Evolutionary conservation across 1,139 yeast species (phyloP).

Genomic region (Kluyveromyces sp.): DNA sequence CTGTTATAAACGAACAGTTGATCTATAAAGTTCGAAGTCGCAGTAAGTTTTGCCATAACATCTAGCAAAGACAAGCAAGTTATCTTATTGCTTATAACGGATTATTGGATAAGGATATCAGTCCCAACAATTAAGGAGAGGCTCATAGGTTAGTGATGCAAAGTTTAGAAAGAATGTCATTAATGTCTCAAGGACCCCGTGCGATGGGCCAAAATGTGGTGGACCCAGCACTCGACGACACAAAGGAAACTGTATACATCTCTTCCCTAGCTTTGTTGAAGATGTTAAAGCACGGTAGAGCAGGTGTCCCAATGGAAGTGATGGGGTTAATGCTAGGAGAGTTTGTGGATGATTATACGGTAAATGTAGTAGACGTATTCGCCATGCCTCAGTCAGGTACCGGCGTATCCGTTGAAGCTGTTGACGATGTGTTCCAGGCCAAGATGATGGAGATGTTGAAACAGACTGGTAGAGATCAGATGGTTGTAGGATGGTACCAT

Average conservation of each 20-base stretch:
- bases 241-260: slow-evolving; percentile 92
- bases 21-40: no score
- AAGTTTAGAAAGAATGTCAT: slow-evolving; percentile 58
- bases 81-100: no score
- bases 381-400: slow-evolving; percentile 99
- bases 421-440: slow-evolving; percentile 97
- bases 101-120: no score
- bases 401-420: slow-evolving; percentile 98
- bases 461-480: slow-evolving; percentile 97
- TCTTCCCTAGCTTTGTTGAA: slow-evolving; percentile 91
- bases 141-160: slow-evolving; percentile 53
- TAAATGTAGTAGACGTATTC: slow-evolving; percentile 94
- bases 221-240: slow-evolving; percentile 83
- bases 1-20: no score
- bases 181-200: slow-evolving; percentile 51
- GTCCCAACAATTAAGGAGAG: no score
- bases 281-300: slow-evolving; percentile 97
- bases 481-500: slow-evolving; percentile 99
- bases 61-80: no score
- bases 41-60: no score
- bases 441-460: slow-evolving; percentile 99
- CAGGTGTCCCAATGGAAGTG: slow-evolving; percentile 99
- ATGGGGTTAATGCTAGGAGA: slow-evolving; percentile 99
- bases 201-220: slow-evolving; percentile 50
- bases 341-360: slow-evolving; percentile 94